Conservation (phyloP, 1,284 basidiomycete species). For the Moesziomyces parantarcticus region DNA sequence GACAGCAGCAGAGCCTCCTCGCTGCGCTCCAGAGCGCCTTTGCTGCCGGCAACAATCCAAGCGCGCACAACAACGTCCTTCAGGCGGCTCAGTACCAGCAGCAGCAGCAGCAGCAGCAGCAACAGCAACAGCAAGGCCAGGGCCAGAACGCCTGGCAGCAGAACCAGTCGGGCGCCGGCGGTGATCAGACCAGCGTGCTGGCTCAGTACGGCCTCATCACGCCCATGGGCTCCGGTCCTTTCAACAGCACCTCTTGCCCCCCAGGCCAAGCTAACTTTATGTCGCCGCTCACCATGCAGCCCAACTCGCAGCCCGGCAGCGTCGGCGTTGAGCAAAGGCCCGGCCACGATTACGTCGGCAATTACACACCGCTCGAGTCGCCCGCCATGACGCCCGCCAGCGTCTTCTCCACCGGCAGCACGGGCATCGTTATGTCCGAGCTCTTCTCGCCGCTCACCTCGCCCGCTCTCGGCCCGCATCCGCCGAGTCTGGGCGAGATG, state of each 20-base stretch:
- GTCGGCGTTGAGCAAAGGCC: conserved; percentile 35
- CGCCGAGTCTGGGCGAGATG: conserved; percentile 53
- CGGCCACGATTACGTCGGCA: conserved; percentile 32
- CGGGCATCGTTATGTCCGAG: conserved; percentile 68
- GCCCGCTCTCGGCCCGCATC: conserved; percentile 72
- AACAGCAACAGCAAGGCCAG: background rate
- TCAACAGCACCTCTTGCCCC: conserved; percentile 42
- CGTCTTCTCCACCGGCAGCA: conserved; percentile 66
- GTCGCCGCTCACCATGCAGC: conserved; percentile 57
- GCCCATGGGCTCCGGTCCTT: conserved; percentile 53
- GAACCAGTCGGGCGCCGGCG: conserved; percentile 3
- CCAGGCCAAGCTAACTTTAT: conserved; percentile 46
- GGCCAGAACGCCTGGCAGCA: conserved; percentile 23
- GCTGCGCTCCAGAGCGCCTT: conserved; percentile 43
- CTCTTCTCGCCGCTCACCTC: conserved; percentile 74
- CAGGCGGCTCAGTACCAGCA: conserved; percentile 32
- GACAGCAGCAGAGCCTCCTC: conserved; percentile 45
- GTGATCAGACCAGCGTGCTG: conserved; percentile 34
- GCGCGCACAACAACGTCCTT: conserved; percentile 34
- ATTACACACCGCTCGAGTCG: conserved; percentile 58
- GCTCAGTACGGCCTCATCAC: conserved; percentile 62
- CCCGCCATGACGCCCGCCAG: conserved; percentile 65
- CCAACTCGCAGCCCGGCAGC: conserved; percentile 42
- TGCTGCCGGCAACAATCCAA: conserved; percentile 42
- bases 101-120: conserved; percentile 22